These are phyloP conservation scores for Vishniacozyma victoriae DNA, from an alignment of 768 basidiomycete genomes.

Conservation along the genomic window DNA sequence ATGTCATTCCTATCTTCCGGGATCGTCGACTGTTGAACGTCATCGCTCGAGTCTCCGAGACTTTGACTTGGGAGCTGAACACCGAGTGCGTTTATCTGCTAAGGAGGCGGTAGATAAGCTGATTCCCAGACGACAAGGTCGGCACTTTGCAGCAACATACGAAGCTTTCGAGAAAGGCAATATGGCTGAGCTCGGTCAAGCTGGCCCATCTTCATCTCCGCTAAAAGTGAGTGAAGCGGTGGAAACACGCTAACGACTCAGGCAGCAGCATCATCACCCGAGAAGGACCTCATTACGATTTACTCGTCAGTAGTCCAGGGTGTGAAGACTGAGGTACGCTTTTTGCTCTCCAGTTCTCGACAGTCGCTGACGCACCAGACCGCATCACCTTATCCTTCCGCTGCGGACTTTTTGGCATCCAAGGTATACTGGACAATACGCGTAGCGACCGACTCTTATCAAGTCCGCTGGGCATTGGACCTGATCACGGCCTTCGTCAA, in stretches of 20 bases:
- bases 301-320: slow-evolving; percentile 64
- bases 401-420: slow-evolving; percentile 54
- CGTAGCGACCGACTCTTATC: slow-evolving; percentile 34
- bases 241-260: slow-evolving; percentile 43
- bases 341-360: background rate
- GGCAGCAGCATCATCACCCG: slow-evolving; percentile 50
- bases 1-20: slow-evolving; percentile 21
- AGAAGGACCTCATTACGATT: slow-evolving; percentile 63
- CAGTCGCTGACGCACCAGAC: slow-evolving; percentile 50
- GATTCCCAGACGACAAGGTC: slow-evolving; percentile 57
- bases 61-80: slow-evolving; percentile 61
- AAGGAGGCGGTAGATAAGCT: background rate
- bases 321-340: slow-evolving; percentile 60
- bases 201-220: slow-evolving; percentile 20
- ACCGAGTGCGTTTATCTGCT: slow-evolving; percentile 52
- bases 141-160: slow-evolving; percentile 55
- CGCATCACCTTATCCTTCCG: slow-evolving; percentile 52
- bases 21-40: slow-evolving; percentile 58
- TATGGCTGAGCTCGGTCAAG: slow-evolving; percentile 45
- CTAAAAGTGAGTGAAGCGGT: too few species aligned
- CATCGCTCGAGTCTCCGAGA: slow-evolving; percentile 61
- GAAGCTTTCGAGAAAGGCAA: slow-evolving; percentile 58
- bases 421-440: slow-evolving; percentile 61
- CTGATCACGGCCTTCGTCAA: slow-evolving; percentile 68
- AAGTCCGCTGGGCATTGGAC: slow-evolving; percentile 37